Evolutionary conservation across 129 eudicot species (phyloP).

Genomic region (Flaveria trinervia): DNA sequence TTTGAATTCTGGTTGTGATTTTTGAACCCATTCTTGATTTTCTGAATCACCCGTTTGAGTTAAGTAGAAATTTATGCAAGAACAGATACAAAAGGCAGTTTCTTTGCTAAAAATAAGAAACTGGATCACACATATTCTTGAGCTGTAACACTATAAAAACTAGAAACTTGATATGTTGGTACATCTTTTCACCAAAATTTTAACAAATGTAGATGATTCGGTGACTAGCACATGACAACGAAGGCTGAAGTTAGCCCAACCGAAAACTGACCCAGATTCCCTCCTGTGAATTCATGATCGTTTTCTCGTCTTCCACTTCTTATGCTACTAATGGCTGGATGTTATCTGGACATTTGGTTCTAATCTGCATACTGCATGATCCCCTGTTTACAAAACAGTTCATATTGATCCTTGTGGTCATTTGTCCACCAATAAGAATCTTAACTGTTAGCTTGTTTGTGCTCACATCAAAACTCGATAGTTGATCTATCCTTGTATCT

Average conservation of each 20-base stretch:
- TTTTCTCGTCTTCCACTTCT: too few relatives aligned
- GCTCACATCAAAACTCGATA: too few relatives aligned
- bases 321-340: too few relatives aligned
- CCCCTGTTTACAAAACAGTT: too few relatives aligned
- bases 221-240: not conserved
- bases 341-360: too few relatives aligned
- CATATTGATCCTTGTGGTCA: too few relatives aligned
- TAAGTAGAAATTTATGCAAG: constrained; percentile 16
- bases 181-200: not conserved
- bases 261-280: too few relatives aligned
- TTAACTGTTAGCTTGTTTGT: not conserved
- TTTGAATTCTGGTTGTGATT: constrained; percentile 4
- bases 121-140: not conserved
- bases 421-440: too few relatives aligned
- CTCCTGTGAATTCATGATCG: too few relatives aligned
- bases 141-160: not conserved
- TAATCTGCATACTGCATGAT: too few relatives aligned
- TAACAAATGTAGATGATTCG: not conserved
- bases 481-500: too few relatives aligned
- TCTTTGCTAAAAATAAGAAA: not conserved
- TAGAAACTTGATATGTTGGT: not conserved
- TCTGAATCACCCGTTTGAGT: constrained; percentile 24
- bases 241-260: too few relatives aligned
- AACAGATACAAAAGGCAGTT: constrained; percentile 24
- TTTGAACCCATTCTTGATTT: not conserved